These are phyloP conservation scores for Limtongia smithiae DNA, from an alignment of 805 yeast species.

Conservation along the genomic window DNA sequence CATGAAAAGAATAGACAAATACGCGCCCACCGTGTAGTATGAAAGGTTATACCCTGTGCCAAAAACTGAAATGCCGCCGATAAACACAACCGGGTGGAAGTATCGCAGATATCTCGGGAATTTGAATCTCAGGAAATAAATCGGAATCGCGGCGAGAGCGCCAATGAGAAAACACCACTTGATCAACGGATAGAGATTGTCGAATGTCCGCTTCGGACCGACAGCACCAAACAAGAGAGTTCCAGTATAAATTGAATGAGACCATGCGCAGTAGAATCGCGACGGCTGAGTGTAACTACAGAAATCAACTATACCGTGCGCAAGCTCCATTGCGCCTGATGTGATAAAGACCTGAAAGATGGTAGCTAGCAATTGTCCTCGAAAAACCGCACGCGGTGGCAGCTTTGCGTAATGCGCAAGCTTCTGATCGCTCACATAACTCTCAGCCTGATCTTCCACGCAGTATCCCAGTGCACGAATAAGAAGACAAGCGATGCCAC, in stretches of 20 bases:
- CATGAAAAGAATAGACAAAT: conserved; percentile 51
- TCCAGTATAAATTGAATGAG: conserved; percentile 16
- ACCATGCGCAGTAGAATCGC: conserved; percentile 13
- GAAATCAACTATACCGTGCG: conserved; percentile 9
- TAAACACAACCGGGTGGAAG: conserved; percentile 12
- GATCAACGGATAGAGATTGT: conserved; percentile 13
- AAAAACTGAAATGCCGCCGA: conserved; percentile 10
- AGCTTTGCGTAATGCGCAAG: conserved; percentile 50
- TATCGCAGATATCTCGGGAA: conserved; percentile 4
- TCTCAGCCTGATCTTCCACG: conserved; percentile 62
- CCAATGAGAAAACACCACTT: conserved; percentile 20
- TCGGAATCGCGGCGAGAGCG: conserved; percentile 14
- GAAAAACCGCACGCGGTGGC: conserved; percentile 44
- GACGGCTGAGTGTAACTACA: conserved; percentile 15
- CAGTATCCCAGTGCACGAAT: conserved; percentile 53
- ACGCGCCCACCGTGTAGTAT: conserved; percentile 14
- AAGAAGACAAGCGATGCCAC: conserved; percentile 51
- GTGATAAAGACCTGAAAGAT: conserved; percentile 13
- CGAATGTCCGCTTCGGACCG: conserved; percentile 14
- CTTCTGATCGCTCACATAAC: conserved; percentile 54
- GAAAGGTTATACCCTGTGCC: conserved; percentile 12
- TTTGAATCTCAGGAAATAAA: conserved; percentile 11
- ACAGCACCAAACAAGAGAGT: conserved; percentile 20
- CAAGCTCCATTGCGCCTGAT: conserved; percentile 13
- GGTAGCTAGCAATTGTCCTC: conserved; percentile 35